Base-by-base conservation (phyloP, 352 stramenopile genomes). In the Pythium sukuiense region DNA sequence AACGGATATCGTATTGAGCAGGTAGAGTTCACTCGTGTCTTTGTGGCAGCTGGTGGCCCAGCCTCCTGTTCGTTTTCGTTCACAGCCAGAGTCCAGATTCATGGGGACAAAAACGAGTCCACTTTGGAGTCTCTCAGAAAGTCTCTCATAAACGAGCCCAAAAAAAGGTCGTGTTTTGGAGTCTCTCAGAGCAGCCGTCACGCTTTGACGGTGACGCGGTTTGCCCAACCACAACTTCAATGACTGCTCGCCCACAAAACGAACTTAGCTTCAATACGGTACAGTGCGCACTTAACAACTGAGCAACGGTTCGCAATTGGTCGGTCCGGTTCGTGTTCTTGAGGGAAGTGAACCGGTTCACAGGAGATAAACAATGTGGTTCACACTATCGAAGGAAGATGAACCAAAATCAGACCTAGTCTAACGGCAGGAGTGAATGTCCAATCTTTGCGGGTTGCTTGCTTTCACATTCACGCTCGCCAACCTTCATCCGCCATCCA, bases 361-460 rank as follows among this genome's bases (percentile, higher is more conserved):
- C 43, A 16, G n/a, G 4, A 1, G n/a, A 20, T 24, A 35, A 24
- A 7, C 37, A 8, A n/a, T 55, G 63, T 69, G 63, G 46, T 20
- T 35, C 63, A 69, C 55, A 41, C 59, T 11, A 45, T 32, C 6
- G 18, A 1, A 20, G 49, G 14, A 5, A 13, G 9, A 20, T 39
- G 24, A 13, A 56, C 37, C 26, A 5, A 56, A 26, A n/a, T 11
- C 30, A 39, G 18, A 56, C 50, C 14, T 60, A 57, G 29, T 32
- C 5, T 49, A 2, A 0, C 20, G 20, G 11, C 4, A 24, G 53
- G 55, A 69, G 55, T 69, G 63, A 64, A 56, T 61, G 63, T 69
- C 63, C 27, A 55, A 63, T 63, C 55, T 63, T 69, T 63, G 26
- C 29, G 12, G 26, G 45, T 33, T 52, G 48, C 20, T 33, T 52